A percentile compares a stretch with the other conserved stretches of the same genome.
phyloP scores from a whole-genome alignment of 1,284 basidiomycete genomes.

The Pterulicium gracile region DNA sequence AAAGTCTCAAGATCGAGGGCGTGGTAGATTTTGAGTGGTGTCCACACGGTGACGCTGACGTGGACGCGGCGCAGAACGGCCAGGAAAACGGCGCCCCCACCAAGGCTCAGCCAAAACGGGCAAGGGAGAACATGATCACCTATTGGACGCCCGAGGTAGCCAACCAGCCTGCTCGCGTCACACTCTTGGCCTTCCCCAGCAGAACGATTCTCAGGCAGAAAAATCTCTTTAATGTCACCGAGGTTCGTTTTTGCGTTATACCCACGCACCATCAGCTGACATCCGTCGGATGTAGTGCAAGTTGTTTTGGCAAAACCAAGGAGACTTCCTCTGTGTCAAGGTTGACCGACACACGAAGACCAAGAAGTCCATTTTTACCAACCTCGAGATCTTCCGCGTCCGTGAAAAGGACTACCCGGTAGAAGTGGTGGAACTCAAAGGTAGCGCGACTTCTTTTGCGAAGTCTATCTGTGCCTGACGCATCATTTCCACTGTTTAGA shows the following conservation, averaged over 20 bases:
- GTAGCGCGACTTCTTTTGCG: constrained; percentile 24
- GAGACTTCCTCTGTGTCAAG: constrained; percentile 98
- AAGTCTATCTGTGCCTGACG: constrained; percentile 4
- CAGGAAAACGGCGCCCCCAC: constrained; percentile 25
- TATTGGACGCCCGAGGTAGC: constrained; percentile 97
- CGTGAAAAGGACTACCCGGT: constrained; percentile 98
- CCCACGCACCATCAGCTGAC: constrained; percentile 4
- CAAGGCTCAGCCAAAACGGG: constrained; percentile 45
- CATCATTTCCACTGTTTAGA: constrained; percentile 38
- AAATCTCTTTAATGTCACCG: constrained; percentile 97
- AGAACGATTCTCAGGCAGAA: constrained; percentile 85
- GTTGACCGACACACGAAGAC: constrained; percentile 99
- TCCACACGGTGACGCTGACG: constrained; percentile 85
- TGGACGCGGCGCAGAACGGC: constrained; percentile 60
- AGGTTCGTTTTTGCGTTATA: constrained; percentile 53
- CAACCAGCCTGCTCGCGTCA: constrained; percentile 96
- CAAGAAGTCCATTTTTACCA: constrained; percentile 98
- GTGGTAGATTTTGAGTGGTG: constrained; percentile 99
- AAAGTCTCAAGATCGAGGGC: constrained; percentile 96
- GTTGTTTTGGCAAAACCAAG: constrained; percentile 98
- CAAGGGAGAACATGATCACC: constrained; percentile 87
- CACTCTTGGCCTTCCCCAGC: constrained; percentile 83
- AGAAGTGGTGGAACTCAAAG: constrained; percentile 96
- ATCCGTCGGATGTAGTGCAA: constrained; percentile 62
- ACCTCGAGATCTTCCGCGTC: constrained; percentile 95